These are phyloP conservation scores for Fallopia convolvulus DNA, from an alignment of 148 eudicot genomes.

Conservation along the genomic window DNA sequence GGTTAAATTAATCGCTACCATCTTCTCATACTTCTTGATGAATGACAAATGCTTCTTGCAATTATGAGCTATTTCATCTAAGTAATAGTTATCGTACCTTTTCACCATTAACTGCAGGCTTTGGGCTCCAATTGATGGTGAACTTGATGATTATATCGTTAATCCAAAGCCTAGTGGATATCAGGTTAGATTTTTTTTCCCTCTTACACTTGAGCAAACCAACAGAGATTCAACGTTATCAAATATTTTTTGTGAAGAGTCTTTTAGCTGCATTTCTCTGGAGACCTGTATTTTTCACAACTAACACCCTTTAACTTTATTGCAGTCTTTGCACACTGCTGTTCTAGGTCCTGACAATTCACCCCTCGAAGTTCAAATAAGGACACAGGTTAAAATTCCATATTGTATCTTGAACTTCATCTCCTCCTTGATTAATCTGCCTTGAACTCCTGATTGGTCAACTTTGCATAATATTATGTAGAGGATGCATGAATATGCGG, in stretches of 20 bases:
- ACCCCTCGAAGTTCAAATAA: slow-evolving; percentile 88
- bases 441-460: slow-evolving; percentile 9
- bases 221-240: background rate
- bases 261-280: background rate
- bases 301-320: slow-evolving; percentile 15
- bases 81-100: background rate
- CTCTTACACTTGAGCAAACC: too few relatives aligned
- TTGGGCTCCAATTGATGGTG: slow-evolving; percentile 92
- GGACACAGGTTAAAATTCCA: slow-evolving; percentile 59
- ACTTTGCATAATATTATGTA: slow-evolving; percentile 17
- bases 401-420: background rate
- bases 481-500: slow-evolving; percentile 98
- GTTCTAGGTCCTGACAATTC: slow-evolving; percentile 81
- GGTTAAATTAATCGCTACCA: background rate
- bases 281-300: background rate
- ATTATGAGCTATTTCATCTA: background rate
- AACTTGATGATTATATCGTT: slow-evolving; percentile 89
- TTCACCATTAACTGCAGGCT: slow-evolving; percentile 43
- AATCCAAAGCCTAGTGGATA: slow-evolving; percentile 98
- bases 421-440: background rate
- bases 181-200: slow-evolving; percentile 44
- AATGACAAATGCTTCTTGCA: background rate
- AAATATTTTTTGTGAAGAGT: background rate
- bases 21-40: background rate
- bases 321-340: slow-evolving; percentile 95